Percentiles rank a stretch among this genome's conserved stretches.
These are phyloP conservation scores for Boletus huronensis DNA, from an alignment of 768 basidiomycete species.

Conservation along the genomic window DNA sequence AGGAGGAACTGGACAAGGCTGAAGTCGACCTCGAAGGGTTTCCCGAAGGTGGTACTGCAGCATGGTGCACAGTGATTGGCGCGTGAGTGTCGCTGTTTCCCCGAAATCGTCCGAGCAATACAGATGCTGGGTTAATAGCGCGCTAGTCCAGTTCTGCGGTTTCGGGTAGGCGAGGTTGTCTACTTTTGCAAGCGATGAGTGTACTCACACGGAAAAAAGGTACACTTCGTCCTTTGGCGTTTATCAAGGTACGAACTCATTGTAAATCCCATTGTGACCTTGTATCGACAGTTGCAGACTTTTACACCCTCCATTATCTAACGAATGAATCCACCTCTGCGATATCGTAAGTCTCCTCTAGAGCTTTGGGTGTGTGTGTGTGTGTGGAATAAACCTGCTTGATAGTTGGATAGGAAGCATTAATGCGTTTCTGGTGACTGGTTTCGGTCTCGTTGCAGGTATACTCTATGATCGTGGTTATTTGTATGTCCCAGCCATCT, in stretches of 20 bases:
- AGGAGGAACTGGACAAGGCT: not conserved
- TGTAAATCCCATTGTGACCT: not conserved
- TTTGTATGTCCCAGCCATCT: constrained; percentile 32
- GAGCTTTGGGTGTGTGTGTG: not conserved
- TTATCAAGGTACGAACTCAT: constrained; percentile 33
- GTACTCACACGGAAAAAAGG: constrained; percentile 17
- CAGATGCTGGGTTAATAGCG: constrained; percentile 18
- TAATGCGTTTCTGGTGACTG: constrained; percentile 39
- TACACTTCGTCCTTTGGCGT: constrained; percentile 38
- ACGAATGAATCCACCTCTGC: constrained; percentile 32
- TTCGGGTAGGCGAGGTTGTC: constrained; percentile 25
- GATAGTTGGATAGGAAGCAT: constrained; percentile 45
- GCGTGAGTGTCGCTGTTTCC: constrained; percentile 11
- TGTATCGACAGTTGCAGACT: constrained; percentile 28
- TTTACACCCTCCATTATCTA: constrained; percentile 38
- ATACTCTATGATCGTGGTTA: constrained; percentile 50
- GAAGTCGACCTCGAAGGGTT: constrained; percentile 9
- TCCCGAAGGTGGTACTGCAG: constrained; percentile 28
- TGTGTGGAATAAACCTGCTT: not conserved
- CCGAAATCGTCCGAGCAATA: not conserved
- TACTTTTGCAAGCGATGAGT: not conserved
- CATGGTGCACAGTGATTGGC: constrained; percentile 27
- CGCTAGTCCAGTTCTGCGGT: constrained; percentile 32
- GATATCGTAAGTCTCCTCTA: constrained; percentile 33
- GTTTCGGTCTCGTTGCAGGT: constrained; percentile 40